Evolutionary conservation across 2,329 filamentous ascomycete genomes (phyloP), one percentile per base, ranked within the genome.

Genomic region (Fusarium marasasianum): DNA sequence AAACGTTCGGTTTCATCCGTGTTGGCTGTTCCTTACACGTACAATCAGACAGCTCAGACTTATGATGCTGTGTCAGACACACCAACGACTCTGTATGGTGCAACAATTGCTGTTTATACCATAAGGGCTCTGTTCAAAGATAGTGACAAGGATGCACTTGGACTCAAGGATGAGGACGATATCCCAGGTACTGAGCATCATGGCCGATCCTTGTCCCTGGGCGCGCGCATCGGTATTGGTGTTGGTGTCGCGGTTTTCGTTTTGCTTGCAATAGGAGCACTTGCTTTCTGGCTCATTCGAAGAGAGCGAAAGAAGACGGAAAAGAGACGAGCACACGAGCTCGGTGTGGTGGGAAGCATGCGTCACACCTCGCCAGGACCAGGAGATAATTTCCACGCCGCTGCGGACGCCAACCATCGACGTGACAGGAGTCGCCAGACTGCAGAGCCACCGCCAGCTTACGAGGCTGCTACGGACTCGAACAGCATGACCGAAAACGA

Each of bases 111-210:
- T 9, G 81, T 84, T 15, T 80, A 82, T 62, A 81, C 80, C 10
- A 81, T 84, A 40, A 79, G 79, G 24, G 82, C 82, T 8, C 77
- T 83, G n/a, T 84, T 83, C 65, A 79, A 79, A 48, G 80, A 81
- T n/a, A 73, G 73, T 13, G 82, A 84, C 63, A 82, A 81, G 55
- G 76, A 77, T 37, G 70, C 73, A 17, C 74, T 84, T 9, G 81
- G 82, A 15, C 66, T 83, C 2, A 78, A 80, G 8, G 80, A 83
- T 40, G 79, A 82, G 29, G 77, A 80, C 20, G 77, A 81, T 8
- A 79, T 80, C 26, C 65, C 65, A 33, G 74, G 79, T 6, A 63
- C 63, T 9, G 70, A 76, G 8, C 55, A 63, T 33, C 47, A 74
- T 11, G 35, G 55, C 17, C 55, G 73, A 9, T 54, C 69, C 6